phyloP scores from a whole-genome alignment of 2,329 filamentous ascomycete genomes.

The Hypomyces perniciosus region DNA sequence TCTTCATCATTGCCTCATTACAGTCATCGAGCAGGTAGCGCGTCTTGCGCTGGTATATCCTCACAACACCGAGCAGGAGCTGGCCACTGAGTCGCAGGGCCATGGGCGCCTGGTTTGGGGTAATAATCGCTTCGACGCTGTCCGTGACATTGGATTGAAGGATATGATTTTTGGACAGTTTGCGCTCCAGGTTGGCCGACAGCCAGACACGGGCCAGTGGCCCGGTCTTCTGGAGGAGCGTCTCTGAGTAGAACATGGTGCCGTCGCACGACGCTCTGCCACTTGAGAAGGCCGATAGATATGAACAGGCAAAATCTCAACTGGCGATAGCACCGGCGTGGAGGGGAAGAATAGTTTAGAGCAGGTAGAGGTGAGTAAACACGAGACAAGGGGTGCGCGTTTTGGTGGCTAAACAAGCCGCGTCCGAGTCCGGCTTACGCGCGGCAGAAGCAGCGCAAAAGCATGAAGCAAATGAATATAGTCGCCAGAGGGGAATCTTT shows the following conservation, averaged over 20 bases:
- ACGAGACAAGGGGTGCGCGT: constrained; percentile 26
- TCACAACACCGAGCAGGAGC: constrained; percentile 87
- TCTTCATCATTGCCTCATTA: constrained; percentile 94
- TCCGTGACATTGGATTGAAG: constrained; percentile 90
- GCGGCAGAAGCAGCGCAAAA: constrained; percentile 24
- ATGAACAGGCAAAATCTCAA: constrained; percentile 6
- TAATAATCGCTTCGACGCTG: constrained; percentile 92
- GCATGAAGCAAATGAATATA: constrained; percentile 22
- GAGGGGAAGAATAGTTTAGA: constrained; percentile 13
- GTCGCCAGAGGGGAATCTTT: constrained; percentile 19
- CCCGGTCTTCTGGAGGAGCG: constrained; percentile 91
- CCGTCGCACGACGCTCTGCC: constrained; percentile 25
- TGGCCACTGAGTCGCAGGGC: constrained; percentile 90
- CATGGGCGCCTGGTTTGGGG: constrained; percentile 87
- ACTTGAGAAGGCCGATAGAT: constrained; percentile 18
- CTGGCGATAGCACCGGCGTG: constrained; percentile 3
- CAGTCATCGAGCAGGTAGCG: constrained; percentile 95
- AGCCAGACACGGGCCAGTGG: constrained; percentile 97
- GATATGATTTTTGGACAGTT: constrained; percentile 94
- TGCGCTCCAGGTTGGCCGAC: constrained; percentile 95
- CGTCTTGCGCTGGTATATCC: constrained; percentile 96
- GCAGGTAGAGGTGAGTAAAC: constrained; percentile 26
- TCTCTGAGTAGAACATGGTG: constrained; percentile 96
- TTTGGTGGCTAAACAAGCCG: constrained; percentile 27
- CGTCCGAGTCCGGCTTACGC: constrained; percentile 25